Conservation (phyloP, 495 filamentous ascomycete genomes). For the Lasiosphaeria hispida region DNA sequence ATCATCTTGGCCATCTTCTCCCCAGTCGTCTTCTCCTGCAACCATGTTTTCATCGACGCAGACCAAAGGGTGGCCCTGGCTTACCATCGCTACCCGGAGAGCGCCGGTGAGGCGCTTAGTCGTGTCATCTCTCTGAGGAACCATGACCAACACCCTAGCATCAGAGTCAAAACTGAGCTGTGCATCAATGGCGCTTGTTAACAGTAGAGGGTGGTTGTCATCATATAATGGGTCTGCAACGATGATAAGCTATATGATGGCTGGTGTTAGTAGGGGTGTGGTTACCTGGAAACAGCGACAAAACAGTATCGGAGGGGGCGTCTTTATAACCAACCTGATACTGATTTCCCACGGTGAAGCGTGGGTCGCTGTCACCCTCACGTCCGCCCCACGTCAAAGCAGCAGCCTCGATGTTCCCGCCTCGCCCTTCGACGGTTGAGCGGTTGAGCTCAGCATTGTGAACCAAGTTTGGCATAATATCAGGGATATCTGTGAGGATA, state of each 20-base stretch:
- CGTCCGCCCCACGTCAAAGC: slow-evolving; percentile 42
- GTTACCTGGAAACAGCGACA: not conserved
- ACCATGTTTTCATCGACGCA: slow-evolving; percentile 35
- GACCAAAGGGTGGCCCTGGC: slow-evolving; percentile 22
- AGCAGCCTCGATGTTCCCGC: slow-evolving; percentile 37
- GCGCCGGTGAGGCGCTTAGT: slow-evolving; percentile 34
- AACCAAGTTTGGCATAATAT: slow-evolving; percentile 43
- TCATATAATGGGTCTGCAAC: slow-evolving; percentile 49
- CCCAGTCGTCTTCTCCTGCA: slow-evolving; percentile 48
- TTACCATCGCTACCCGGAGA: slow-evolving; percentile 29
- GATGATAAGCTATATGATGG: slow-evolving; percentile 37
- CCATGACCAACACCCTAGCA: slow-evolving; percentile 44
- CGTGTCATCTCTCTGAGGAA: slow-evolving; percentile 41
- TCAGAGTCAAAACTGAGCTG: slow-evolving; percentile 35
- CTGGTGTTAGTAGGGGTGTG: too few species aligned
- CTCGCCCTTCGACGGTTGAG: slow-evolving; percentile 28
- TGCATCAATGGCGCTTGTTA: slow-evolving; percentile 40
- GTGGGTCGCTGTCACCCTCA: slow-evolving; percentile 30
- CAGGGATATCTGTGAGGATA: slow-evolving; percentile 46
- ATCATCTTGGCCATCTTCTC: slow-evolving; percentile 37
- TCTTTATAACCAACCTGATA: slow-evolving; percentile 36
- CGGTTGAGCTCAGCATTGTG: slow-evolving; percentile 41
- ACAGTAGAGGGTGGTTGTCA: slow-evolving; percentile 44
- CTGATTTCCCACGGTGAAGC: slow-evolving; percentile 32
- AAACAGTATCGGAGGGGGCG: not conserved